A percentile compares a stretch with the other conserved stretches of the same genome.
phyloP scores from a whole-genome alignment of 306 rosid genomes.

The Boehmeria nivea region DNA sequence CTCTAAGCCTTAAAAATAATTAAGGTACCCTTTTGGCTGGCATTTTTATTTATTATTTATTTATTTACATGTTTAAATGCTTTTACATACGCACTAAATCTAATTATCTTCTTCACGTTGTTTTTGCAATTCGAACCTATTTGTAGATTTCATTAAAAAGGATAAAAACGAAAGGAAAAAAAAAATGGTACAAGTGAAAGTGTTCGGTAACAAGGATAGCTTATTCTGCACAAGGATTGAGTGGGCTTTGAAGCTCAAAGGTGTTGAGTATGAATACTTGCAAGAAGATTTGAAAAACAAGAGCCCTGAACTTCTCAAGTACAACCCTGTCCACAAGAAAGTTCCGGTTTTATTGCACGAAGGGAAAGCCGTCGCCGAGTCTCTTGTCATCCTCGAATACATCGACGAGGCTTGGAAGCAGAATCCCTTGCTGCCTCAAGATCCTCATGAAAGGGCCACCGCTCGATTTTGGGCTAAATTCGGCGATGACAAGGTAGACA shows the following conservation, averaged over 20 bases:
- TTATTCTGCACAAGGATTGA: neutral
- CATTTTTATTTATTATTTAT: too few relatives aligned
- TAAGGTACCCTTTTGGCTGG: too few relatives aligned
- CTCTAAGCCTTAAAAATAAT: too few relatives aligned
- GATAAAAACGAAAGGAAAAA: too few relatives aligned
- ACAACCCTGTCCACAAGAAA: conserved; percentile 1
- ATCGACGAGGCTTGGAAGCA: conserved; percentile 33
- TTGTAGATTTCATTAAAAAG: too few relatives aligned
- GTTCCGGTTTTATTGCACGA: neutral
- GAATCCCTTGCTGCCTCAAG: conserved; percentile 31
- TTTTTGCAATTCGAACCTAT: too few relatives aligned
- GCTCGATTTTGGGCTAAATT: conserved; percentile 37
- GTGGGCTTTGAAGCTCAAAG: neutral
- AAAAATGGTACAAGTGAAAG: conserved; percentile 1
- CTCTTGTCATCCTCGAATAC: conserved; percentile 33
- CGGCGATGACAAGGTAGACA: conserved; percentile 19
- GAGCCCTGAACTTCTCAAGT: neutral
- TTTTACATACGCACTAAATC: too few relatives aligned
- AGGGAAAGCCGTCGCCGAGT: neutral
- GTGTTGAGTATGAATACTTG: neutral
- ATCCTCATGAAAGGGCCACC: conserved; percentile 35
- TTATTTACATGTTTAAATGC: too few relatives aligned
- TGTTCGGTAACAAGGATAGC: neutral
- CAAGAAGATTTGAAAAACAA: neutral
- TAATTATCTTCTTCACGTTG: too few relatives aligned